These are phyloP conservation scores for Nicotiana obtusifolia DNA, from an alignment of 257 asterid genomes.

Conservation along the genomic window DNA sequence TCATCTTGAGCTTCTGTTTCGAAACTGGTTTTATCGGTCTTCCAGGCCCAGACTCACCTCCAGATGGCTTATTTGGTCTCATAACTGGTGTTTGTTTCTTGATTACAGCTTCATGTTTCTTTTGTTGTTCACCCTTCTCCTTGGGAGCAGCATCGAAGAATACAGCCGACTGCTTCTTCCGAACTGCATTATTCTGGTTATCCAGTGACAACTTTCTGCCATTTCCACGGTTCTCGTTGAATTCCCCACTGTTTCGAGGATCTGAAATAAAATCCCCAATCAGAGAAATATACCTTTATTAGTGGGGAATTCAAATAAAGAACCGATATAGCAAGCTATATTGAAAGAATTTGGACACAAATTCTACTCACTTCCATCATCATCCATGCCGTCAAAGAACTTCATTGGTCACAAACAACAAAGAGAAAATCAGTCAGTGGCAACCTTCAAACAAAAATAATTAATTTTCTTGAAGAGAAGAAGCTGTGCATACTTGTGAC, in stretches of 20 bases:
- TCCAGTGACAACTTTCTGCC: slow-evolving; percentile 52
- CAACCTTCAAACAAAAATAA: background rate
- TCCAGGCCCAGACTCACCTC: slow-evolving; percentile 34
- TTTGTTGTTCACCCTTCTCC: slow-evolving; percentile 37
- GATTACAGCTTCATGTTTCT: slow-evolving; percentile 33
- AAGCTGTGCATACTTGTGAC: slow-evolving; percentile 45
- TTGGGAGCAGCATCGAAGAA: slow-evolving; percentile 26
- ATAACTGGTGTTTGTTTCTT: slow-evolving; percentile 35
- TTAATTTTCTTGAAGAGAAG: background rate
- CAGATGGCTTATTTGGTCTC: slow-evolving; percentile 40
- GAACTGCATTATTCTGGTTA: slow-evolving; percentile 25
- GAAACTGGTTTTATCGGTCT: slow-evolving; percentile 39
- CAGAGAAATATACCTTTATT: slow-evolving; percentile 25
- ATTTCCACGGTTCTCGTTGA: slow-evolving; percentile 57
- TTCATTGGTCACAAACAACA: slow-evolving; percentile 29
- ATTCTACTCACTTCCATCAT: slow-evolving; percentile 89
- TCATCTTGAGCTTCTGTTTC: slow-evolving; percentile 29
- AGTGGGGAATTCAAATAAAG: slow-evolving; percentile 50
- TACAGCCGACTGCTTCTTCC: slow-evolving; percentile 23
- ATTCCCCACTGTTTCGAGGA: slow-evolving; percentile 74
- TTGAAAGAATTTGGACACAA: slow-evolving; percentile 26
- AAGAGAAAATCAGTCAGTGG: slow-evolving; percentile 23
- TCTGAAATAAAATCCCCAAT: slow-evolving; percentile 59
- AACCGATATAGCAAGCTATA: slow-evolving; percentile 41
- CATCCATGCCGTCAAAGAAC: slow-evolving; percentile 98